phyloP scores from a whole-genome alignment of 768 basidiomycete genomes.

The Mycena pura region DNA sequence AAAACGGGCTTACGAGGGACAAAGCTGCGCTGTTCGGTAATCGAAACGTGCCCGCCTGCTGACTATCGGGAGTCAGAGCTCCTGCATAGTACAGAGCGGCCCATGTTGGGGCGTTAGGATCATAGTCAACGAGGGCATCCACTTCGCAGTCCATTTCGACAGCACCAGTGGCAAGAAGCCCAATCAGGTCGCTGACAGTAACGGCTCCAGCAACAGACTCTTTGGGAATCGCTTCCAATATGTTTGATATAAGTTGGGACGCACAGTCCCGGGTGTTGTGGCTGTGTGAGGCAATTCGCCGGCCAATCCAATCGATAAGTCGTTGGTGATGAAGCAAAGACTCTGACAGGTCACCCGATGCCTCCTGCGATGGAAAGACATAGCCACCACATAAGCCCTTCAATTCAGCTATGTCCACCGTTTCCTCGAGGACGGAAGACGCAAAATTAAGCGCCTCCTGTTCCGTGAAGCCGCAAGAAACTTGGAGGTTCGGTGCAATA shows the following conservation, averaged over 20 bases:
- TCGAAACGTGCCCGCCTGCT: neutral
- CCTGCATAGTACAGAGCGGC: neutral
- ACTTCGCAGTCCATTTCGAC: neutral
- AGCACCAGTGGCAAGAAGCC: neutral
- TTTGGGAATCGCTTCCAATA: too few species aligned
- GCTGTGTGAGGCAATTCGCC: too few species aligned
- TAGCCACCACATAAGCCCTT: slow-evolving; percentile 2
- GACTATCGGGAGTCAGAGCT: neutral
- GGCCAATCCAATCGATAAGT: neutral
- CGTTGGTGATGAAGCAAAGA: slow-evolving; percentile 8
- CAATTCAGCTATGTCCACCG: neutral
- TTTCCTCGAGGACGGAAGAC: neutral
- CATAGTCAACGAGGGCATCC: neutral
- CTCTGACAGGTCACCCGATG: neutral
- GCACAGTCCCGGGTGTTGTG: too few species aligned
- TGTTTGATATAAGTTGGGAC: too few species aligned
- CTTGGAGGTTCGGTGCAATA: neutral
- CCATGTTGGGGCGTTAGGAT: neutral
- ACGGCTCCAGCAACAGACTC: neutral
- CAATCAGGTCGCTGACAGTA: neutral
- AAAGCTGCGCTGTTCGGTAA: neutral
- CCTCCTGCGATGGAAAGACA: neutral
- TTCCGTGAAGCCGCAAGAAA: slow-evolving; percentile 11
- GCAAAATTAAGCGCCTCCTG: neutral
- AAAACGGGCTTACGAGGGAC: neutral